phyloP scores from a whole-genome alignment of 371 early-diverging fungal genomes.

The Rhizopus delemar region DNA sequence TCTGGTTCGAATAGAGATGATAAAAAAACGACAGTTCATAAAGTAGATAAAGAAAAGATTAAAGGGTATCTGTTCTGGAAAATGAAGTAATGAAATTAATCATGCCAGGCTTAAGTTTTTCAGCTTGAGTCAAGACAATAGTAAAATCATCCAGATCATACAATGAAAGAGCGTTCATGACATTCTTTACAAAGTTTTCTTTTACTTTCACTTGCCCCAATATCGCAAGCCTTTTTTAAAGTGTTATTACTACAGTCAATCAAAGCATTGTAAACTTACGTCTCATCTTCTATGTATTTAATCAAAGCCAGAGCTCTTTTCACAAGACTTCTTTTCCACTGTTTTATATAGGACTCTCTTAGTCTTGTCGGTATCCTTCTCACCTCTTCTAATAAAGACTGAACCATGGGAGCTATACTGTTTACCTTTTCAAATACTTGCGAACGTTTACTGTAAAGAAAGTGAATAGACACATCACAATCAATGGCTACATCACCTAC shows the following conservation, averaged over 20 bases:
- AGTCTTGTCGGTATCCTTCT: conserved; percentile 48
- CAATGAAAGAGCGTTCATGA: conserved; percentile 39
- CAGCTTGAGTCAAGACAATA: conserved; percentile 59
- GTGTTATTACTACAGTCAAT: background rate
- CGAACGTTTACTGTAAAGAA: conserved; percentile 24
- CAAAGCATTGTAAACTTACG: conserved; percentile 28
- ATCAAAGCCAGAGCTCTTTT: conserved; percentile 51
- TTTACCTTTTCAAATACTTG: conserved; percentile 44
- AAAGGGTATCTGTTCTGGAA: conserved; percentile 26
- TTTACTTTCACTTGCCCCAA: conserved; percentile 1
- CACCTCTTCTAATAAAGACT: conserved; percentile 50
- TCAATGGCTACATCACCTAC: conserved; percentile 8
- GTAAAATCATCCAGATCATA: conserved; percentile 42
- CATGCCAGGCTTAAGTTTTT: conserved; percentile 54
- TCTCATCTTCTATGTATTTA: conserved; percentile 54
- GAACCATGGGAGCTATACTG: conserved; percentile 55
- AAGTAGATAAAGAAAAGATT: too few relatives aligned
- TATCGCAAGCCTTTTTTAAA: too few relatives aligned
- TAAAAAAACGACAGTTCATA: too few relatives aligned
- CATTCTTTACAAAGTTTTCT: conserved; percentile 22
- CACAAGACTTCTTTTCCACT: conserved; percentile 56
- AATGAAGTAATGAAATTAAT: conserved; percentile 32
- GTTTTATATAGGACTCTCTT: conserved; percentile 58
- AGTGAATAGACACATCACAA: background rate
- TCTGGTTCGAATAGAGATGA: too few relatives aligned